Base-by-base conservation (phyloP, 352 stramenopile species). In the Phytopythium cucurbitacearum region DNA sequence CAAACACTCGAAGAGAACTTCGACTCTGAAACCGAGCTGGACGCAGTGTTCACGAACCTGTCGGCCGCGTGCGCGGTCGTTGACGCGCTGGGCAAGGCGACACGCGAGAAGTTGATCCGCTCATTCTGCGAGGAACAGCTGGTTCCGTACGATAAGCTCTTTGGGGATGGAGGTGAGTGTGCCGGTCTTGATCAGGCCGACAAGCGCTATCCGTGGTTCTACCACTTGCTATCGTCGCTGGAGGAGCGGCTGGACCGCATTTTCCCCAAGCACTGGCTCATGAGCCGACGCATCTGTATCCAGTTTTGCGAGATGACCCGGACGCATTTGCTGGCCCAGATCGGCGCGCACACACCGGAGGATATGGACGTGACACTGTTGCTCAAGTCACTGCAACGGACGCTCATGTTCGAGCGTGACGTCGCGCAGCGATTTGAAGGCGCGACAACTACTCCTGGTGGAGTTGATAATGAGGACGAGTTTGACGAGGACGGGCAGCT, bases 221-320 rank as follows among this genome's bases (percentile, higher is more conserved):
- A 91, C 62, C 81, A 88, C 12, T 59, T 91, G 35, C 64, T 90
- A 11, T 67, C 58, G 37, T 62, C 64, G 13, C 91, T 91, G 47
- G 76, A 87, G 47, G 67, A 75, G 55, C 88, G 87, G 47, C 98
- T 98, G 76, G 85, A 94, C 46, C 67, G 76, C 38, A 86, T 99
- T 9, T 99, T 99, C 60, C 97, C 97, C 1, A 77, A 79, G 42
- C 84, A 98, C 62, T 99, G 97, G 97, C 91, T 94, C 59, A 86
- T 99, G 52, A 83, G 96, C 36, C 85, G 96, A 11, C 83, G 89
- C 34, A 76, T 99, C 48, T 97, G 93, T 44, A 81, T 97, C 46
- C 72, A 73, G 40, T 99, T 99, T 65, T 91, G 97, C 48, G 84
- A 96, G 39, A 57, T 71, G 35, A 98, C 92, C 12, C 73, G 89